These are phyloP conservation scores for Acanthamoeba lenticulata DNA, from an alignment of 208 protist species.

Conservation along the genomic window DNA sequence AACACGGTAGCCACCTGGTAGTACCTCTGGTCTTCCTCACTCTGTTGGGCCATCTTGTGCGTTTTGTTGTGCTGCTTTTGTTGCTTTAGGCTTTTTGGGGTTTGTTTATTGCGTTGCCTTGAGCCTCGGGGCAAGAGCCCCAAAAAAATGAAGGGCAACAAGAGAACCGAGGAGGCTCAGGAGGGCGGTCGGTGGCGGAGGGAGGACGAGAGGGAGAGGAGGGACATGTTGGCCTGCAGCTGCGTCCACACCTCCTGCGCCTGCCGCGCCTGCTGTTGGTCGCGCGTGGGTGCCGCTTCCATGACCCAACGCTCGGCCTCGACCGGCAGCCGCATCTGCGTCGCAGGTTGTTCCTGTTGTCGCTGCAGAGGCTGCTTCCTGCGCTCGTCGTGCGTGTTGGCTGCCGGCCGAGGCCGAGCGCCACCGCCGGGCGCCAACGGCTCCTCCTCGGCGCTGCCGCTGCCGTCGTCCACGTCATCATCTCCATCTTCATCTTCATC, in stretches of 20 bases:
- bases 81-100: too few relatives aligned
- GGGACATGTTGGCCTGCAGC: conserved; percentile 6
- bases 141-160: too few relatives aligned
- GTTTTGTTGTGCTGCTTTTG: background rate
- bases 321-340: conserved; percentile 24
- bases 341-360: background rate
- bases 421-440: background rate
- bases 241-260: conserved; percentile 61
- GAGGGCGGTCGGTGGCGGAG: too few relatives aligned
- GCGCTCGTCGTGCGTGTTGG: background rate
- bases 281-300: conserved; percentile 1
- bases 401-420: background rate
- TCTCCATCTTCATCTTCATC: background rate
- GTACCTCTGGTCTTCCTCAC: conserved; percentile 32
- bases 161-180: too few relatives aligned
- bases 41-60: background rate
- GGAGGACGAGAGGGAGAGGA: conserved; percentile 20
- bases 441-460: background rate
- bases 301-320: conserved; percentile 33
- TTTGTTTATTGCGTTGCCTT: too few relatives aligned
- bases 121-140: too few relatives aligned
- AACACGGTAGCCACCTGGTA: conserved; percentile 22
- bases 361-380: background rate
- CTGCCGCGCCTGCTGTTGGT: conserved; percentile 42
- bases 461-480: background rate